These are phyloP conservation scores for Aegilops bicornis DNA, from an alignment of 176 grass and related monocot species.

Conservation along the genomic window DNA sequence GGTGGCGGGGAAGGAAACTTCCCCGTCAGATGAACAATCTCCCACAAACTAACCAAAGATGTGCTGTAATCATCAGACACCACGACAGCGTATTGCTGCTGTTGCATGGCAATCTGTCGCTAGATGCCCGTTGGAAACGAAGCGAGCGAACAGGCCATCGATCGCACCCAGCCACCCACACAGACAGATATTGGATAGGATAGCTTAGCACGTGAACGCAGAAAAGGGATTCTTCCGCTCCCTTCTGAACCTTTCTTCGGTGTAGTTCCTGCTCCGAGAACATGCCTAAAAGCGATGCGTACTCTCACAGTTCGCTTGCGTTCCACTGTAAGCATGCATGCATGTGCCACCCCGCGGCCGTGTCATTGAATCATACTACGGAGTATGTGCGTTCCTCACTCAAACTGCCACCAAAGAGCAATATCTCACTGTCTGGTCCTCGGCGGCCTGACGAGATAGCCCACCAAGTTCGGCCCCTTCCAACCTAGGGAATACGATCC, in stretches of 20 bases:
- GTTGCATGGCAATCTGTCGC: background rate
- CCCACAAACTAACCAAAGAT: background rate
- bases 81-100: background rate
- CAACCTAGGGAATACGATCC: background rate
- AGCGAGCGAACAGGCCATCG: background rate
- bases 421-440: background rate
- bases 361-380: too few relatives aligned
- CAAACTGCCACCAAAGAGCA: background rate
- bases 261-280: background rate
- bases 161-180: background rate
- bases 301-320: background rate
- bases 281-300: background rate
- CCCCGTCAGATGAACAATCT: background rate
- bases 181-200: background rate
- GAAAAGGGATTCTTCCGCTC: background rate
- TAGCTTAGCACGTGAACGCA: background rate
- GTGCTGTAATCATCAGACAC: background rate
- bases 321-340: background rate
- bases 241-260: background rate
- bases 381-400: background rate
- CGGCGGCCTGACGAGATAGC: background rate
- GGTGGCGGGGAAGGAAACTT: background rate
- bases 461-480: background rate
- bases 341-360: background rate
- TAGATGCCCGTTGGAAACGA: background rate